Percentiles rank a stretch among this genome's conserved stretches.
Conservation (phyloP, 148 eudicot species). For the Chenopodium quinoa region DNA sequence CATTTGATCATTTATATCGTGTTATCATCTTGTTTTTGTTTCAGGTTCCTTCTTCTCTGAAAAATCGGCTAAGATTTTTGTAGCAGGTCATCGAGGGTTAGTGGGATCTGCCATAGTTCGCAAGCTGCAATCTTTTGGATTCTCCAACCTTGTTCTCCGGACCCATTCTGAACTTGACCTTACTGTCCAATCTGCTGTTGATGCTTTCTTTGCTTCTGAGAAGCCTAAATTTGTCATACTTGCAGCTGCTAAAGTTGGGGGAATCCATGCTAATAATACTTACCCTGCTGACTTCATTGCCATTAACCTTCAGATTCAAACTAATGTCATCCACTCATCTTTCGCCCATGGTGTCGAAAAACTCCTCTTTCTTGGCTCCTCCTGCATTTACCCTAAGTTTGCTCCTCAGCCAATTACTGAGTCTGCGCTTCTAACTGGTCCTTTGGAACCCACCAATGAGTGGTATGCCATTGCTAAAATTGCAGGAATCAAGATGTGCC, state of each 20-base stretch:
- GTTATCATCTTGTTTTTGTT: not conserved
- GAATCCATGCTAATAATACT: conserved; percentile 92
- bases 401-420: conserved; percentile 94
- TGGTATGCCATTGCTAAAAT: conserved; percentile 96
- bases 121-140: conserved; percentile 55
- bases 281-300: conserved; percentile 94
- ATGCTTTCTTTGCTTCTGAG: conserved; percentile 67
- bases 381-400: conserved; percentile 95
- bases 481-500: conserved; percentile 92
- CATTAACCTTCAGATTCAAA: conserved; percentile 84
- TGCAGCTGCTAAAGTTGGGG: conserved; percentile 99
- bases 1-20: too few species aligned
- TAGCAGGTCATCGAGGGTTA: conserved; percentile 95
- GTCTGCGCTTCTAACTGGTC: conserved; percentile 67
- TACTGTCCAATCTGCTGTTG: conserved; percentile 68
- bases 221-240: conserved; percentile 75
- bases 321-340: conserved; percentile 79
- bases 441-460: conserved; percentile 92
- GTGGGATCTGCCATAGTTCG: conserved; percentile 90
- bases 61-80: conserved; percentile 73
- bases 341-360: conserved; percentile 53
- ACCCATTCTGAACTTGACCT: conserved; percentile 90
- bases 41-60: conserved; percentile 40
- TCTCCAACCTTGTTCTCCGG: conserved; percentile 58
- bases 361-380: conserved; percentile 82